A percentile compares a stretch with the other conserved stretches of the same genome.
These are phyloP conservation scores for Acephala macrosclerotiorum DNA, from an alignment of 2,329 filamentous ascomycete species.

Conservation along the genomic window DNA sequence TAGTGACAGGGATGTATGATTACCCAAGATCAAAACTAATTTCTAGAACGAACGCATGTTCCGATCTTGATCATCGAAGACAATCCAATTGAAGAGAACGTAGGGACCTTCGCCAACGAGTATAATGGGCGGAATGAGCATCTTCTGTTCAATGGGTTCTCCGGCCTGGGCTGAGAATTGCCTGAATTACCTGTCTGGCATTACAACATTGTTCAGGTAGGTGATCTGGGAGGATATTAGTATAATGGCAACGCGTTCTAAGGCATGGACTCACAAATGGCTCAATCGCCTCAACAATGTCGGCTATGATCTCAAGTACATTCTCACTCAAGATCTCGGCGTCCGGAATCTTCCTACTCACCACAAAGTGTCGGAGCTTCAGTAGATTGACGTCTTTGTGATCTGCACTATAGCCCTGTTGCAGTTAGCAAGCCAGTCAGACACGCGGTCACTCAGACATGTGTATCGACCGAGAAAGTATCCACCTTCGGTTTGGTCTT, in stretches of 20 bases:
- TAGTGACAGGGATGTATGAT: neutral
- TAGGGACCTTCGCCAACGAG: neutral
- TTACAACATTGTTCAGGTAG: slow-evolving; percentile 75
- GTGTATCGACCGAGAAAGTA: slow-evolving; percentile 48
- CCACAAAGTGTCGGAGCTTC: slow-evolving; percentile 80
- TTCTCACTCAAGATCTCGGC: slow-evolving; percentile 66
- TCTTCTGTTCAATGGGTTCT: too few species aligned
- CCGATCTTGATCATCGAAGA: neutral
- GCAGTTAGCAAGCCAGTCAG: slow-evolving; percentile 1
- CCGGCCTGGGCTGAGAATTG: neutral
- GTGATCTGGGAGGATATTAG: slow-evolving; percentile 60
- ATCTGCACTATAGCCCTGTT: slow-evolving; percentile 74
- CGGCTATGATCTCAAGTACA: slow-evolving; percentile 69
- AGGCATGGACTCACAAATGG: slow-evolving; percentile 73
- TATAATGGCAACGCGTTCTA: slow-evolving; percentile 1
- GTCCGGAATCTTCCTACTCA: slow-evolving; percentile 73
- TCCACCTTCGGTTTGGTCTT: slow-evolving; percentile 82
- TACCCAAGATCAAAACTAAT: neutral
- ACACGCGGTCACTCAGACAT: neutral
- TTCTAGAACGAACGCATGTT: neutral
- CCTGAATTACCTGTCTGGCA: slow-evolving; percentile 64
- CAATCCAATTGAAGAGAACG: too few species aligned
- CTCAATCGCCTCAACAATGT: slow-evolving; percentile 72
- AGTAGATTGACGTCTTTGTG: slow-evolving; percentile 83
- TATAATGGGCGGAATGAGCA: too few species aligned